A percentile compares a stretch with the other conserved stretches of the same genome.
phyloP scores from a whole-genome alignment of 768 basidiomycete species.

The Piloderma croceum region DNA sequence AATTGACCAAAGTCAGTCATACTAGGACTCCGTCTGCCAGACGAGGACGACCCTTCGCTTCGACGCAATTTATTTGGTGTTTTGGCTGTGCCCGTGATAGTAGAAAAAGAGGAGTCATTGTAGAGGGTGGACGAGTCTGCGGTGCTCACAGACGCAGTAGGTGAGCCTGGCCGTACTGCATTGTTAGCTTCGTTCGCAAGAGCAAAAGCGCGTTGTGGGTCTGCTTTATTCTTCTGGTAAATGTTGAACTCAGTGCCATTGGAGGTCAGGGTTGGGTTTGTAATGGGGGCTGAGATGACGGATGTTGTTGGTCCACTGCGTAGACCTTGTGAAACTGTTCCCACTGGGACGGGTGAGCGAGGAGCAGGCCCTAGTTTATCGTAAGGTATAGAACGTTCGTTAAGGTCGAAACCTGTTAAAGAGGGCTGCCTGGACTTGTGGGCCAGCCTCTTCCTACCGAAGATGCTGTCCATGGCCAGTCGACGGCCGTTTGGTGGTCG shows the following conservation, averaged over 20 bases:
- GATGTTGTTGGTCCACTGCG: slow-evolving; percentile 33
- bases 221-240: slow-evolving; percentile 45
- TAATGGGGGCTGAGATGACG: slow-evolving; percentile 74
- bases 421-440: slow-evolving; percentile 57
- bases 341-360: slow-evolving; percentile 55
- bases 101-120: slow-evolving; percentile 42
- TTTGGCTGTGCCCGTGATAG: slow-evolving; percentile 29
- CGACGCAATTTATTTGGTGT: slow-evolving; percentile 35
- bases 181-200: slow-evolving; percentile 23
- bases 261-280: slow-evolving; percentile 71
- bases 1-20: slow-evolving; percentile 50
- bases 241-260: slow-evolving; percentile 70
- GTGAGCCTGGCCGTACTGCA: slow-evolving; percentile 42
- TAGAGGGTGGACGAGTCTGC: slow-evolving; percentile 56
- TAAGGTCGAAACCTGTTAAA: slow-evolving; percentile 57
- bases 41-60: slow-evolving; percentile 53
- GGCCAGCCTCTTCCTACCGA: slow-evolving; percentile 56
- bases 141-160: slow-evolving; percentile 44
- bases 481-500: too few relatives aligned
- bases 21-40: slow-evolving; percentile 44
- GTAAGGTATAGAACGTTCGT: slow-evolving; percentile 66
- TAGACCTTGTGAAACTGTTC: slow-evolving; percentile 49
- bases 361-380: slow-evolving; percentile 55
- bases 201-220: slow-evolving; percentile 51
- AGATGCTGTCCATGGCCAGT: slow-evolving; percentile 68